Evolutionary conservation across 495 filamentous ascomycete species (phyloP).

Genomic region (Penicillium odoratum): DNA sequence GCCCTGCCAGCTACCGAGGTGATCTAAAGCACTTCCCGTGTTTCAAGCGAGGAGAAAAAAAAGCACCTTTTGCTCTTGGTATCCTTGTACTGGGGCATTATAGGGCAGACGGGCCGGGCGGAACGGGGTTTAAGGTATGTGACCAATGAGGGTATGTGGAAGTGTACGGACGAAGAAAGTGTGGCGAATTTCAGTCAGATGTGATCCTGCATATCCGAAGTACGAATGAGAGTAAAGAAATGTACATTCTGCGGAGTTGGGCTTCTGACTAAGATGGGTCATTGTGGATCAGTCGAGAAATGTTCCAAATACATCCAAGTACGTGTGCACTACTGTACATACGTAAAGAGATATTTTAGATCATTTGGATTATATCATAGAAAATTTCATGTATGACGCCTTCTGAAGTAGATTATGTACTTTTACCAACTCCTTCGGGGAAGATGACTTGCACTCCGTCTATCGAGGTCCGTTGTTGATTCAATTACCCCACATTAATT

Average conservation of each 20-base stretch:
- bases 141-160: conserved; percentile 12
- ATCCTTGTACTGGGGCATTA: neutral
- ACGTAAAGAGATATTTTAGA: neutral
- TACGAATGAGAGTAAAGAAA: neutral
- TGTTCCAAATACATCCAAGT: neutral
- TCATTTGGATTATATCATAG: neutral
- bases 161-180: conserved; percentile 9
- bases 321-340: too few species aligned
- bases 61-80: neutral
- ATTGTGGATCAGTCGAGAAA: neutral
- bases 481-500: neutral
- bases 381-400: neutral
- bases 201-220: conserved; percentile 9
- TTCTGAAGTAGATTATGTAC: neutral
- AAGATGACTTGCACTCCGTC: neutral
- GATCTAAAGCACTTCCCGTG: neutral
- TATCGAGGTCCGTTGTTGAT: neutral
- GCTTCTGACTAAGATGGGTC: neutral
- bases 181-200: conserved; percentile 25
- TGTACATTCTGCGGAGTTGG: neutral
- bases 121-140: neutral
- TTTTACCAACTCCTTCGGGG: neutral
- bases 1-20: conserved; percentile 15
- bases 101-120: conserved; percentile 14
- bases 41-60: neutral